A percentile compares a stretch with the other conserved stretches of the same genome.
phyloP scores from a whole-genome alignment of 2,329 filamentous ascomycete species.

The Colletotrichum phormii region DNA sequence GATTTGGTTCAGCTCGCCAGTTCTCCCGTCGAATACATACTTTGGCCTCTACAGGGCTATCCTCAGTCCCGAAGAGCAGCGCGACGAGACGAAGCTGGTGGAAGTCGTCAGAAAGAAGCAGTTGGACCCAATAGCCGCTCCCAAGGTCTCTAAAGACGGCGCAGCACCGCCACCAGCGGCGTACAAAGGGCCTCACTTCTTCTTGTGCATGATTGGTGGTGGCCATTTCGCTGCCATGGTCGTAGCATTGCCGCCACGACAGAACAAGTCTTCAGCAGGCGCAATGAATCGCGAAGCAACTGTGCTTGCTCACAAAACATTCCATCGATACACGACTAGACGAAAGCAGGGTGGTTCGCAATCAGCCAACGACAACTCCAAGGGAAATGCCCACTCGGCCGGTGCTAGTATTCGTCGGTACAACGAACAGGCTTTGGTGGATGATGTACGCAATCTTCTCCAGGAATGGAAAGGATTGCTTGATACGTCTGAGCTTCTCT shows the following conservation, averaged over 20 bases:
- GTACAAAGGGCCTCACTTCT: slow-evolving; percentile 84
- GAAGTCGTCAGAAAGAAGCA: slow-evolving; percentile 82
- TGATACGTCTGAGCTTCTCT: slow-evolving; percentile 85
- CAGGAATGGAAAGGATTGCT: slow-evolving; percentile 88
- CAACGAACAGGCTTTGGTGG: slow-evolving; percentile 89
- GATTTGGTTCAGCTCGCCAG: slow-evolving; percentile 85
- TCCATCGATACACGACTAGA: slow-evolving; percentile 95
- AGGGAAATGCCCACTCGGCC: slow-evolving; percentile 92
- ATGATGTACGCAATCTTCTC: slow-evolving; percentile 87
- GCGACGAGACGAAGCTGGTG: slow-evolving; percentile 69
- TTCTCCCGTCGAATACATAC: slow-evolving; percentile 80
- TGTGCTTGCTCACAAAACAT: slow-evolving; percentile 95
- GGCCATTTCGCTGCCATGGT: slow-evolving; percentile 98
- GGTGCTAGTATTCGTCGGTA: slow-evolving; percentile 91
- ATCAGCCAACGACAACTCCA: slow-evolving; percentile 93
- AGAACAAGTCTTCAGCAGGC: slow-evolving; percentile 75
- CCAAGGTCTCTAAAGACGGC: slow-evolving; percentile 68
- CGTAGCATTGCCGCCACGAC: slow-evolving; percentile 85
- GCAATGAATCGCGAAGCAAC: slow-evolving; percentile 86
- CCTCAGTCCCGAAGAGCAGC: slow-evolving; percentile 78
- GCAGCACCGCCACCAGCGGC: slow-evolving; percentile 57
- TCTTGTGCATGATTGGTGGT: slow-evolving; percentile 98
- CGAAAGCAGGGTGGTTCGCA: slow-evolving; percentile 97
- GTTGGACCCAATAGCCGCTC: slow-evolving; percentile 69
- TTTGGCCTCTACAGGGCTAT: slow-evolving; percentile 89